These are phyloP conservation scores for Anacardium occidentale DNA, from an alignment of 345 rosid species.

Conservation along the genomic window DNA sequence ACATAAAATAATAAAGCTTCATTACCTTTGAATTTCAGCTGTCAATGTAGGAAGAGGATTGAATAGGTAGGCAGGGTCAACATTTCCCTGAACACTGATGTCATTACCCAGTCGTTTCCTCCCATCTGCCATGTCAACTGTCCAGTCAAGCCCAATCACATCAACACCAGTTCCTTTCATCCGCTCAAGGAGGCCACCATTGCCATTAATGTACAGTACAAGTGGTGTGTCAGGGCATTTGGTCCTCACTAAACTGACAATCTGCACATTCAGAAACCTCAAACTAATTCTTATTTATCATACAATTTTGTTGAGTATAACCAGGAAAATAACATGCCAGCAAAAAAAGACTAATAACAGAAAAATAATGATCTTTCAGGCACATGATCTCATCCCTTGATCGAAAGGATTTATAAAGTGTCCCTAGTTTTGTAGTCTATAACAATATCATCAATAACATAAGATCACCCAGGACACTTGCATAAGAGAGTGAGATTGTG, in stretches of 20 bases:
- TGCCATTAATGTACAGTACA: conserved; percentile 90
- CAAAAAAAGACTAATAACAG: neutral
- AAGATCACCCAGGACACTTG: conserved; percentile 5
- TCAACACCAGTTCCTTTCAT: conserved; percentile 90
- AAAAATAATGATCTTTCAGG: neutral
- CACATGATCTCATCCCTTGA: neutral
- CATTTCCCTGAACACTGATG: conserved; percentile 83
- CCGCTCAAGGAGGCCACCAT: conserved; percentile 89
- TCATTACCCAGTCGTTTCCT: conserved; percentile 65
- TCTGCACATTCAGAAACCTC: conserved; percentile 41
- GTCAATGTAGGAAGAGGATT: conserved; percentile 75
- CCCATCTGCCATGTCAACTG: conserved; percentile 92
- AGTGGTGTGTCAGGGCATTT: conserved; percentile 84
- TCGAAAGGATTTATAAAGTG: neutral
- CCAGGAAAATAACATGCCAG: neutral
- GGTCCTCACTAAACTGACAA: conserved; percentile 51
- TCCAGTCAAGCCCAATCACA: conserved; percentile 97
- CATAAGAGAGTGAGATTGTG: neutral
- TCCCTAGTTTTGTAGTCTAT: neutral
- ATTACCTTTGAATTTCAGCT: conserved; percentile 73
- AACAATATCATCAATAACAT: neutral
- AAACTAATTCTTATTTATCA: neutral
- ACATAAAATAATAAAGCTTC: neutral
- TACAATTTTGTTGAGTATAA: neutral
- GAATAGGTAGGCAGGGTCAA: conserved; percentile 83